Conservation (phyloP, 331 rosid species). For the Malus hybrid region DNA sequence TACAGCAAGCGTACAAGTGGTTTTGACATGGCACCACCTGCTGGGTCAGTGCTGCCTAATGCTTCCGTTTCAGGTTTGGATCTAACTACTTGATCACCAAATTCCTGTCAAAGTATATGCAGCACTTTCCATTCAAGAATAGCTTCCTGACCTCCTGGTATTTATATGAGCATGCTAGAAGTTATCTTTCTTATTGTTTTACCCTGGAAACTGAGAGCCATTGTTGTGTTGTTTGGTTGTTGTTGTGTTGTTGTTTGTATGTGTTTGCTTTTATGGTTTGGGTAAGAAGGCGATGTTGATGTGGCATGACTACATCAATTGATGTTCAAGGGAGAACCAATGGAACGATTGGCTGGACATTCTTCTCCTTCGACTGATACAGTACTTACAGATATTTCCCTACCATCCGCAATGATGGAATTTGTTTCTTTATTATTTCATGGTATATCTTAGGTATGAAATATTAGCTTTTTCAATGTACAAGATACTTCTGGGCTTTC, state of each 20-base stretch:
- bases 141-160: slow-evolving; percentile 14
- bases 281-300: slow-evolving; percentile 79
- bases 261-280: slow-evolving; percentile 65
- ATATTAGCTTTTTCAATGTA: slow-evolving; percentile 22
- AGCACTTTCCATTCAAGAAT: slow-evolving; percentile 4
- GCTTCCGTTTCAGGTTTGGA: slow-evolving; percentile 41
- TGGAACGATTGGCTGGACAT: slow-evolving; percentile 61
- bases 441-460: slow-evolving; percentile 53
- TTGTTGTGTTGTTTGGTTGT: slow-evolving; percentile 85
- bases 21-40: slow-evolving; percentile 76
- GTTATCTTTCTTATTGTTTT: slow-evolving; percentile 28
- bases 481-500: slow-evolving; percentile 16
- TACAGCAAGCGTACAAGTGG: slow-evolving; percentile 65
- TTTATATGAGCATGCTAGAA: slow-evolving; percentile 28
- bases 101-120: not conserved
- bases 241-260: slow-evolving; percentile 75
- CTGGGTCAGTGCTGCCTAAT: slow-evolving; percentile 20
- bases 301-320: slow-evolving; percentile 40
- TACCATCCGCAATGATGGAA: slow-evolving; percentile 51
- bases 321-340: slow-evolving; percentile 40
- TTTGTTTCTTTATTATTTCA: slow-evolving; percentile 50
- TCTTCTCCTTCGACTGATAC: slow-evolving; percentile 61
- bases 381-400: slow-evolving; percentile 46
- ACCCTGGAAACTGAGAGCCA: slow-evolving; percentile 59
- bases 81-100: not conserved